Evolutionary conservation across 116 monocot genomes (phyloP).

Genomic region (Papilionanthe hybrid): DNA sequence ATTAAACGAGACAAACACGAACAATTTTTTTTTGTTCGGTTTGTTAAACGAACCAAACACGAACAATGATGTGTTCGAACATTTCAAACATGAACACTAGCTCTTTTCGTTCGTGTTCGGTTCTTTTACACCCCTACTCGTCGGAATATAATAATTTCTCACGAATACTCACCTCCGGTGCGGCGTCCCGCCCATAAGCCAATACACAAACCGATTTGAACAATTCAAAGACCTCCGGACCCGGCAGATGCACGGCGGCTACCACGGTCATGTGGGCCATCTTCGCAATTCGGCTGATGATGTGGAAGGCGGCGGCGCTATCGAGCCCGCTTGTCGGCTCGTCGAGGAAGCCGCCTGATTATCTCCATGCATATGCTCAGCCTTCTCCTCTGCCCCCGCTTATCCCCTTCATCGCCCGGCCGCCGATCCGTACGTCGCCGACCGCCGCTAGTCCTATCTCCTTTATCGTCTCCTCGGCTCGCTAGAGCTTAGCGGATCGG

Average conservation of each 20-base stretch:
- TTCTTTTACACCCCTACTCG: no score
- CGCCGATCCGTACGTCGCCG: slow-evolving; percentile 17
- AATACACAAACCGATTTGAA: slow-evolving; percentile 10
- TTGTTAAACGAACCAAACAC: no score
- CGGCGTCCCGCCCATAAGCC: slow-evolving; percentile 7
- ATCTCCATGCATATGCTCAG: slow-evolving; percentile 25
- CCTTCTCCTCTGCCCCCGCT: slow-evolving; percentile 21
- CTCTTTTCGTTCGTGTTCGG: no score
- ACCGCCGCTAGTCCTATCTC: slow-evolving; percentile 19
- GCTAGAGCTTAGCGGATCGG: not conserved
- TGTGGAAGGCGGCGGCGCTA: slow-evolving; percentile 21
- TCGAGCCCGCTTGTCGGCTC: slow-evolving; percentile 21
- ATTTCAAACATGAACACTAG: no score
- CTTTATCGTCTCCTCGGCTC: slow-evolving; percentile 8
- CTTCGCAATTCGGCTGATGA: slow-evolving; percentile 8
- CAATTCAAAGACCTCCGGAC: slow-evolving; percentile 11
- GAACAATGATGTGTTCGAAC: no score
- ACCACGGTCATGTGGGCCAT: slow-evolving; percentile 19
- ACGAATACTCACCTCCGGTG: not conserved
- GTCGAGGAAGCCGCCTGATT: slow-evolving; percentile 15
- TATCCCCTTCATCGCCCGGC: slow-evolving; percentile 23
- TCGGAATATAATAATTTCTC: no score
- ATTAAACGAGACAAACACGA: no score
- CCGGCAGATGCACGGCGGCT: slow-evolving; percentile 18
- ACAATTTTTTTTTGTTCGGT: no score